phyloP scores from a whole-genome alignment of 352 stramenopile species.

The Phytophthora foliorum region DNA sequence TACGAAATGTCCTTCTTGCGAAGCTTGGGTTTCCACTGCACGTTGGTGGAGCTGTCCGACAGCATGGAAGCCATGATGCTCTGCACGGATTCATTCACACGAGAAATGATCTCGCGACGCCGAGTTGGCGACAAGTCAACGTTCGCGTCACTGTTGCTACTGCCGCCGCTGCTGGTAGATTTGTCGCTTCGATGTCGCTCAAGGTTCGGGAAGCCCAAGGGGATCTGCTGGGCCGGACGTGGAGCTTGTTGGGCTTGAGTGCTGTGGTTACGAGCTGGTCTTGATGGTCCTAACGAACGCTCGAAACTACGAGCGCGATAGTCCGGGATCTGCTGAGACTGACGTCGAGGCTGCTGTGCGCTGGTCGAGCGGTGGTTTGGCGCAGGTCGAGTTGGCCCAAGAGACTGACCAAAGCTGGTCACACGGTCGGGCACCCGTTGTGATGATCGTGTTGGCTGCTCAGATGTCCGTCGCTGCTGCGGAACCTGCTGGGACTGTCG shows the following conservation, averaged over 20 bases:
- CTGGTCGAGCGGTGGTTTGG: background rate
- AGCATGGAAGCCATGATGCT: constrained; percentile 62
- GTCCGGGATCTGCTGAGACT: constrained; percentile 8
- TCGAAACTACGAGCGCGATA: constrained; percentile 5
- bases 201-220: constrained; percentile 14
- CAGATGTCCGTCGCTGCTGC: constrained; percentile 5
- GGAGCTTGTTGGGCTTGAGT: constrained; percentile 4
- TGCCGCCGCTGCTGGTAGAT: constrained; percentile 12
- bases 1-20: constrained; percentile 59
- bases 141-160: constrained; percentile 14
- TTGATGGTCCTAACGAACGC: constrained; percentile 1
- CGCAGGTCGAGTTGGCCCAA: constrained; percentile 1
- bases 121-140: constrained; percentile 32
- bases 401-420: constrained; percentile 3
- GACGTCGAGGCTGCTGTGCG: constrained; percentile 5
- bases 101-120: constrained; percentile 36
- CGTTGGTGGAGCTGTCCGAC: constrained; percentile 37
- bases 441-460: constrained; percentile 4
- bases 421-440: background rate
- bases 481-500: background rate
- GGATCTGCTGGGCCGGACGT: constrained; percentile 24
- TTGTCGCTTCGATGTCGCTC: constrained; percentile 20
- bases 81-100: constrained; percentile 43
- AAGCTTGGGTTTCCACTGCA: constrained; percentile 56
- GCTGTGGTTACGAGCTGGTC: background rate